Percentiles rank a stretch among this genome's conserved stretches.
Conservation (phyloP, 2,329 filamentous ascomycete genomes). For the Massarina eburnea region DNA sequence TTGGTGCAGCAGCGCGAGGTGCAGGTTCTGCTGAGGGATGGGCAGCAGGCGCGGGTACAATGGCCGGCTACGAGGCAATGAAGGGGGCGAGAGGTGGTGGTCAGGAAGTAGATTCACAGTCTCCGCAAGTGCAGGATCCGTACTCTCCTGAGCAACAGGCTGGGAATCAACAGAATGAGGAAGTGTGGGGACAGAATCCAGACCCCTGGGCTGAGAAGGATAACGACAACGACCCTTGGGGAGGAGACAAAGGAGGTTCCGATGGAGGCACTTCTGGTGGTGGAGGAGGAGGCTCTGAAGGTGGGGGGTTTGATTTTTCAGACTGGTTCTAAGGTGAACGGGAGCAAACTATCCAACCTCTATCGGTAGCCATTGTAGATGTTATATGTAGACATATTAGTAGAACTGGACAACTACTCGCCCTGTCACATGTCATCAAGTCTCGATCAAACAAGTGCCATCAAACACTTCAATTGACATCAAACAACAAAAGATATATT, state of each 20-base stretch:
- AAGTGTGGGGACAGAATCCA: conserved; percentile 30
- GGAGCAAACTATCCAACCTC: background rate
- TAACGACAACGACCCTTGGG: conserved; percentile 33
- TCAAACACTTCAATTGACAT: too few species aligned
- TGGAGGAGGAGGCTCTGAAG: conserved; percentile 21
- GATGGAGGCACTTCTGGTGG: conserved; percentile 36
- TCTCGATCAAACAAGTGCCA: too few species aligned
- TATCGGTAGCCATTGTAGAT: background rate
- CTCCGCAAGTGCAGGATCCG: conserved; percentile 27
- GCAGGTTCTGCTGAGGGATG: conserved; percentile 48
- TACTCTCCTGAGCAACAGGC: conserved; percentile 20
- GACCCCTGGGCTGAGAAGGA: conserved; percentile 28
- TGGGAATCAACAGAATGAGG: conserved; percentile 18
- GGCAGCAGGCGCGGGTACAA: conserved; percentile 56
- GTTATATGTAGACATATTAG: background rate
- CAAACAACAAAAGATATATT: too few species aligned
- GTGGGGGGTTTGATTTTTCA: conserved; percentile 24
- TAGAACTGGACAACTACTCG: background rate
- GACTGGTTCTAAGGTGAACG: conserved; percentile 25
- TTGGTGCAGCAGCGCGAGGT: conserved; percentile 46
- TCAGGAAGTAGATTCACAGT: conserved; percentile 25
- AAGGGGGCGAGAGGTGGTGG: conserved; percentile 48
- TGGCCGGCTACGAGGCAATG: conserved; percentile 67
- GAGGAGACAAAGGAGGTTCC: conserved; percentile 16
- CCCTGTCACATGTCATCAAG: too few species aligned